Evolutionary conservation across 2,329 filamentous ascomycete genomes (phyloP).

Genomic region (Trichoderma polysporum): DNA sequence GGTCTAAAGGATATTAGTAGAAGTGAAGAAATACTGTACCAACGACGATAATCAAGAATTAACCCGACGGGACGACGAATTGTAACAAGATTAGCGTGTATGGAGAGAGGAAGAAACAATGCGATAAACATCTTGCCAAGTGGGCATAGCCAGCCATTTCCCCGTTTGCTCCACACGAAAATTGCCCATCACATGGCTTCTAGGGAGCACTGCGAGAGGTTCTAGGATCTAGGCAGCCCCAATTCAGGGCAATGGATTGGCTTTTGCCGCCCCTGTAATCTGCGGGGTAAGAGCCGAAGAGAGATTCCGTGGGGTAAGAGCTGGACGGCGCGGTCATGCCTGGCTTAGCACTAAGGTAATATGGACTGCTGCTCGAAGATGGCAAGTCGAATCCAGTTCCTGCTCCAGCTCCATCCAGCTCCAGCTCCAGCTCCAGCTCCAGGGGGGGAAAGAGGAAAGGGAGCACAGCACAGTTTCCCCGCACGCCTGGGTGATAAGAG

Average conservation of each 20-base stretch:
- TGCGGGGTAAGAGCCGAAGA: conserved; percentile 16
- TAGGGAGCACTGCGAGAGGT: not conserved
- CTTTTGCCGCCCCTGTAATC: conserved; percentile 6
- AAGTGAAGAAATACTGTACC: not conserved
- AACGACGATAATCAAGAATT: not conserved
- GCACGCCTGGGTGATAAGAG: not conserved
- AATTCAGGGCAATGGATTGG: not conserved
- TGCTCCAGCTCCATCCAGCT: not conserved
- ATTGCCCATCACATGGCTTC: not conserved
- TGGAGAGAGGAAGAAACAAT: not conserved
- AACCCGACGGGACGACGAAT: not conserved
- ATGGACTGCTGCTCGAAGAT: not conserved
- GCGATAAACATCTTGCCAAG: not conserved
- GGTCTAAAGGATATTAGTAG: too few relatives aligned
- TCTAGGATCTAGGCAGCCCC: conserved; percentile 5
- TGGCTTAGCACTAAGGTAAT: not conserved
- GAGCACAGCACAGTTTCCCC: conserved; percentile 8
- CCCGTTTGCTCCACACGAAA: not conserved
- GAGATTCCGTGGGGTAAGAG: not conserved
- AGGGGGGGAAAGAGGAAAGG: not conserved
- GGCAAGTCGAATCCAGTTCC: not conserved
- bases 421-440: not conserved
- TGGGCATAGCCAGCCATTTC: too few relatives aligned
- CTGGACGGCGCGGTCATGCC: not conserved
- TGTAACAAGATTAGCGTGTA: not conserved